Base-by-base conservation (phyloP, 2,329 filamentous ascomycete genomes). In the Colletotrichum sp. region DNA sequence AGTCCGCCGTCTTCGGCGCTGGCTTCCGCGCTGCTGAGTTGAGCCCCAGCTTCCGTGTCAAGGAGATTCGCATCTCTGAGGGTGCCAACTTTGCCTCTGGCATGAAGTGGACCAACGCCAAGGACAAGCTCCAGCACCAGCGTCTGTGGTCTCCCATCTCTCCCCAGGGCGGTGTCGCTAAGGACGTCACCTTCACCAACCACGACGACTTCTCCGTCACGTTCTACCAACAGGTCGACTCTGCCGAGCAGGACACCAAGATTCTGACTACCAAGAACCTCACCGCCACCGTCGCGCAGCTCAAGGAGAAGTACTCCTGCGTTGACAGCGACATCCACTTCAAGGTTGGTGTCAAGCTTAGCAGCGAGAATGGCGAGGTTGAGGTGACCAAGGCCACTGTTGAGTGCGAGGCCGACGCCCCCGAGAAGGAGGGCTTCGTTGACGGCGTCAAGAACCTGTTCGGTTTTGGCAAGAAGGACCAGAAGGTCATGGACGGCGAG, bases 381-480 rank as follows among this genome's bases (percentile, higher is more conserved):
- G 94, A 96, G 77, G 90, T 99, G 68, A 85, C 90, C 72, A 92
- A 92, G 80, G 94, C 94, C n/a, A 90, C 90, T 72, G 93, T 97
- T 8, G 96, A 96, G 83, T 99, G 97, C 82, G 95, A 98, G 83
- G 91, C 94, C 30, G 95, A 98, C 68, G 90, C 89, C 6, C 84
- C 86, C 10, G 92, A 93, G 85, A 95, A 96, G 83, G 95, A 95
- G 78, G 93, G 94, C 68, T 91, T 99, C 65, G 95, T 98, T 64
- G 96, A 98, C 81, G 96, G 95, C 59, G 95, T 99, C 79, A 99
- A 99, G 89, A 98, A 96, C 78, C 91, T 98, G 77, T 98, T 99
- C 82, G 97, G 97, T 8, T 96, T 99, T 82, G 97, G 96, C 30
- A 95, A 95, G 81, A 98, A 98, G 86, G 94, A 94, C 36, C 95